A percentile compares a stretch with the other conserved stretches of the same genome.
phyloP scores from a whole-genome alignment of 1,284 basidiomycete species.

The Ustilago shanxiensis region DNA sequence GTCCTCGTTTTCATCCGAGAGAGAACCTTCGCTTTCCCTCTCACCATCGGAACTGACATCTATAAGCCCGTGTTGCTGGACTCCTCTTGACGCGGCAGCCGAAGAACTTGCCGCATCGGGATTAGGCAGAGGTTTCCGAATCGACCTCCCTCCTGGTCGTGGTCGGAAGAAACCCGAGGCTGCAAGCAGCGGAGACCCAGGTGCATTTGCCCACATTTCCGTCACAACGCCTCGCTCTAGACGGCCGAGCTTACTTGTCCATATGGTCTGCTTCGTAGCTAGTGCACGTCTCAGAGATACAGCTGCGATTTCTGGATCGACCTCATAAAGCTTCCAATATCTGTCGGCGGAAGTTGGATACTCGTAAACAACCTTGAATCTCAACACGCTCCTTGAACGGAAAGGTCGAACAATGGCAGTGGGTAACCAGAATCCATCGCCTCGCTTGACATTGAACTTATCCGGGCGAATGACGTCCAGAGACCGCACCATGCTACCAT shows the following conservation, averaged over 20 bases:
- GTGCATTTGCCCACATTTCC: background rate
- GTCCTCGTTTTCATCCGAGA: too few relatives aligned
- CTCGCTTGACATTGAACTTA: background rate
- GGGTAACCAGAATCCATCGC: constrained; percentile 2
- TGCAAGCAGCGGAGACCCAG: background rate
- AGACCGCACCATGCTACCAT: background rate
- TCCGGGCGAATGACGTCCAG: constrained; percentile 5
- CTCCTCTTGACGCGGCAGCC: too few relatives aligned
- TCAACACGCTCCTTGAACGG: background rate
- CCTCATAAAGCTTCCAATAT: background rate
- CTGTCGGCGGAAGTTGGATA: background rate
- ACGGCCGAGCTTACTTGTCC: background rate
- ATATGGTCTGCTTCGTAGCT: background rate
- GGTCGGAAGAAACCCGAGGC: background rate
- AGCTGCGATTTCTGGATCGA: background rate
- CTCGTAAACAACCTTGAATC: constrained; percentile 7
- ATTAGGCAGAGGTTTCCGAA: too few relatives aligned
- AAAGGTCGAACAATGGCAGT: constrained; percentile 7
- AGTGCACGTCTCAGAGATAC: background rate
- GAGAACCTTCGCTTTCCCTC: too few relatives aligned
- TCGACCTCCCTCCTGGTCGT: too few relatives aligned
- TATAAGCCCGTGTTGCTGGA: too few relatives aligned
- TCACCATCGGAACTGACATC: too few relatives aligned
- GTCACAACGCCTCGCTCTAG: background rate
- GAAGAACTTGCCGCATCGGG: too few relatives aligned